Base-by-base conservation (phyloP, 352 stramenopile species). In the Nothophytophthora sp. region DNA sequence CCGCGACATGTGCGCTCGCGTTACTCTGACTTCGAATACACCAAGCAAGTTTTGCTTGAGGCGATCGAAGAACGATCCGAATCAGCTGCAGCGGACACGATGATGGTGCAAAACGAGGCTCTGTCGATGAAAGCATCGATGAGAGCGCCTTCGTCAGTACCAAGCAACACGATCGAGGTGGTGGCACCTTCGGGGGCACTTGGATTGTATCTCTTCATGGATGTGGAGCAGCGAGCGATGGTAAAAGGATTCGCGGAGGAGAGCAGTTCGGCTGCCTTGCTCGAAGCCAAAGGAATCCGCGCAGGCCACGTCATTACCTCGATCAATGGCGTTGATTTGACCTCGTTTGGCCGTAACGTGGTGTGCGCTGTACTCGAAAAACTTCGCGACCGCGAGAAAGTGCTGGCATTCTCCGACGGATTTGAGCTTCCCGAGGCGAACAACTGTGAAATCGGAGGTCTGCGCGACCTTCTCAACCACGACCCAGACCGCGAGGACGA, bases 321-420 rank as follows among this genome's bases (percentile, higher is more conserved):
- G 2, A 83, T 88, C 38, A 88, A 92, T 37, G 74, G 73, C 2
- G 55, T 89, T 3, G 67, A 89, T 33, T 38, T 89, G 22, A 56
- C 57, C 8, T 40, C 61, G 2, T 68, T 77, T 19, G 61, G 53
- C 11, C 70, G 69, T 13, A 50, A 66, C 23, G 43, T 72, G 16
- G 53, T 89, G 1, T 83, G 76, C 40, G 50, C 27, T 3, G 55
- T 89, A 6, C 59, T 92, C 1, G 70, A 81, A 20, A 74, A 77
- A 29, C 61, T 90, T 16, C 63, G 63, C 20, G 69, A 82, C 9
- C 54, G 55, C 1, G 67, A 85, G 29, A 90, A 88, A 38, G 34
- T 71, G 10, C 61, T 90, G 20, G 49, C 55, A 24, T 88, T 89
- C 52, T 70, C 71, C 13, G 53, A 70, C 25, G 75, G 67, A 0